A percentile compares a stretch with the other conserved stretches of the same genome.
phyloP scores from a whole-genome alignment of 139 green algal species.

The Pleodorina starrii region DNA sequence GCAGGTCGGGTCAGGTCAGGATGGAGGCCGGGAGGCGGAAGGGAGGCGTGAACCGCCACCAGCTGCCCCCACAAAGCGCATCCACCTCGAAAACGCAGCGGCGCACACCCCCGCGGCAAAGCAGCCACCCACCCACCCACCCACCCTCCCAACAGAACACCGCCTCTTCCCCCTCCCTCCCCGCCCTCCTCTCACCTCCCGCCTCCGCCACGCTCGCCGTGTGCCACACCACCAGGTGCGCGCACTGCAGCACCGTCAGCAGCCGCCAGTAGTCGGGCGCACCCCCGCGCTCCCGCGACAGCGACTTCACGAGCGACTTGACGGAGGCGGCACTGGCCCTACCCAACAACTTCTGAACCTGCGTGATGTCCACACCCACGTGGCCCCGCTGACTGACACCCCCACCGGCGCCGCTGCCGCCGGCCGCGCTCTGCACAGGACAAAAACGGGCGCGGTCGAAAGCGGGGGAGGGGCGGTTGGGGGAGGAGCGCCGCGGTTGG shows the following conservation, averaged over 20 bases:
- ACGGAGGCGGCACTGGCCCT: background rate
- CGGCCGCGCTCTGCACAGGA: background rate
- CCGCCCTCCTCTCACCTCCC: background rate
- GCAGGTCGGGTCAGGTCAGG: too few species aligned
- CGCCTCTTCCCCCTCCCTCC: background rate
- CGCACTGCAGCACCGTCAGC: slow-evolving; percentile 26
- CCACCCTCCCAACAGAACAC: background rate
- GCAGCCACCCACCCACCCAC: background rate
- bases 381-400: background rate
- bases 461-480: too few species aligned
- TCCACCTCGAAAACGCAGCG: too few species aligned
- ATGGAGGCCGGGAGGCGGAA: too few species aligned
- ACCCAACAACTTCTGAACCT: background rate
- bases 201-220: background rate
- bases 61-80: too few species aligned
- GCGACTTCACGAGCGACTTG: background rate
- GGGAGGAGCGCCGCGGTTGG: too few species aligned
- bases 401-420: background rate
- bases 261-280: slow-evolving; percentile 49
- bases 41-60: too few species aligned
- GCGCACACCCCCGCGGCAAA: too few species aligned
- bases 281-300: background rate
- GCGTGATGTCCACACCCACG: background rate
- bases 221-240: slow-evolving; percentile 18
- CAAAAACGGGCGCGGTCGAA: too few species aligned